Percentiles rank a stretch among this genome's conserved stretches.
Evolutionary conservation across 2,329 filamentous ascomycete genomes (phyloP).

Genomic region (Eurotiales sp.): DNA sequence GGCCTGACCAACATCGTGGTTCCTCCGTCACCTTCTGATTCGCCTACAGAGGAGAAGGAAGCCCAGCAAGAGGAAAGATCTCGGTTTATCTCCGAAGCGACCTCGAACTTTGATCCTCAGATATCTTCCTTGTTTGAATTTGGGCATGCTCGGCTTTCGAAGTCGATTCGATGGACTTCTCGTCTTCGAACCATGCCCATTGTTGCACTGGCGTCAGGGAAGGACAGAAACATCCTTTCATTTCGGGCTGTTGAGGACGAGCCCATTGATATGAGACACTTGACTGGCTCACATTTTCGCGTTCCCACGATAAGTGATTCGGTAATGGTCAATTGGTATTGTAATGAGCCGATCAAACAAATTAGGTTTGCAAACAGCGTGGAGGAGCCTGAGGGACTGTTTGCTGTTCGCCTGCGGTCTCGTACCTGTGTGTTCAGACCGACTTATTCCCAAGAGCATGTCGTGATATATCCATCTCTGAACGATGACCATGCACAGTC

Average conservation of each 20-base stretch:
- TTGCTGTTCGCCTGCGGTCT: constrained; percentile 49
- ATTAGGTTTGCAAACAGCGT: constrained; percentile 46
- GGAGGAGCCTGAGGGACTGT: constrained; percentile 27
- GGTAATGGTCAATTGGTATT: background rate
- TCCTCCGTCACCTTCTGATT: constrained; percentile 18
- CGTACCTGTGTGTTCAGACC: constrained; percentile 49
- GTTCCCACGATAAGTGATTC: constrained; percentile 46
- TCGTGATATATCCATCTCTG: constrained; percentile 17
- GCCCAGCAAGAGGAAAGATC: constrained; percentile 26
- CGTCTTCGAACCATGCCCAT: constrained; percentile 30
- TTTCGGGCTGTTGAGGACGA: constrained; percentile 37
- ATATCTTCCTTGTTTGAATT: constrained; percentile 46
- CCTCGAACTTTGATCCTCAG: constrained; percentile 31
- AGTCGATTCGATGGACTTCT: constrained; percentile 22
- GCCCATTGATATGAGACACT: constrained; percentile 26
- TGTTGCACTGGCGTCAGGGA: constrained; percentile 38
- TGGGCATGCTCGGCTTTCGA: constrained; percentile 44
- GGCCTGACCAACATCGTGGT: constrained; percentile 26
- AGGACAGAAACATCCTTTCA: constrained; percentile 46
- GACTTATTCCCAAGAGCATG: constrained; percentile 29
- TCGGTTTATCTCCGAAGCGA: constrained; percentile 26
- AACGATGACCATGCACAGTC: background rate
- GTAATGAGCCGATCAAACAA: constrained; percentile 49
- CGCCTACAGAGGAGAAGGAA: background rate
- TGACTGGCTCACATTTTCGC: constrained; percentile 22